Conservation (phyloP, 805 yeast species). For the Wickerhamomyces chaumierensis region DNA sequence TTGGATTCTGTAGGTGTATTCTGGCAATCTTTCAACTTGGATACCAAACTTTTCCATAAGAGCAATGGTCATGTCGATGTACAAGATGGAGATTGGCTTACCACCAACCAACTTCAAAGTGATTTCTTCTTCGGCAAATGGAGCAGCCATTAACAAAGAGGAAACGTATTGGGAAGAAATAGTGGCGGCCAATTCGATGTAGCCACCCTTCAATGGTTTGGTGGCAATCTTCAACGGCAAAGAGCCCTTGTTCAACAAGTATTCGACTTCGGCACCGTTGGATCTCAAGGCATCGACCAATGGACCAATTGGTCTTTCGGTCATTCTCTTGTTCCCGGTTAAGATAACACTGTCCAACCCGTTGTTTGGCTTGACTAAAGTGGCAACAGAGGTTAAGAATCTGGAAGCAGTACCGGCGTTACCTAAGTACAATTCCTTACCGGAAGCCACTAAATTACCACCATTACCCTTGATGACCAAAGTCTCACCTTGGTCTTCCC, state of each 20-base stretch:
- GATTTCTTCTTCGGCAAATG: conserved; percentile 83
- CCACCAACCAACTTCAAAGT: conserved; percentile 89
- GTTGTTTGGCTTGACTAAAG: conserved; percentile 51
- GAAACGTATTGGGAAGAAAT: conserved; percentile 97
- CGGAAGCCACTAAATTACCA: conserved; percentile 57
- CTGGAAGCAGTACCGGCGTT: conserved; percentile 98
- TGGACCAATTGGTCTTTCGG: conserved; percentile 94
- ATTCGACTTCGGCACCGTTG: conserved; percentile 70
- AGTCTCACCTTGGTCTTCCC: conserved; percentile 88
- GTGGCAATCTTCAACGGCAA: conserved; percentile 69
- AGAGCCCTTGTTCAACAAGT: conserved; percentile 67
- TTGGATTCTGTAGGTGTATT: conserved; percentile 84
- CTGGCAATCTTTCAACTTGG: conserved; percentile 62
- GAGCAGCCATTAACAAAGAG: conserved; percentile 93
- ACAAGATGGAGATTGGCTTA: conserved; percentile 89
- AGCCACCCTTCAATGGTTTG: conserved; percentile 78
- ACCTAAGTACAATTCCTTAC: conserved; percentile 72
- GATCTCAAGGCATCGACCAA: conserved; percentile 79
- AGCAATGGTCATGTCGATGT: conserved; percentile 92
- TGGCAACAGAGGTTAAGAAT: conserved; percentile 84
- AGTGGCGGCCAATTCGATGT: conserved; percentile 89
- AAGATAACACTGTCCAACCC: conserved; percentile 40
- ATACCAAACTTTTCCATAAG: conserved; percentile 93
- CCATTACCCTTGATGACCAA: conserved; percentile 78
- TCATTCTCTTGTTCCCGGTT: conserved; percentile 96